Base-by-base conservation (phyloP, 257 asterid species). In the Marsdenia floribunda region DNA sequence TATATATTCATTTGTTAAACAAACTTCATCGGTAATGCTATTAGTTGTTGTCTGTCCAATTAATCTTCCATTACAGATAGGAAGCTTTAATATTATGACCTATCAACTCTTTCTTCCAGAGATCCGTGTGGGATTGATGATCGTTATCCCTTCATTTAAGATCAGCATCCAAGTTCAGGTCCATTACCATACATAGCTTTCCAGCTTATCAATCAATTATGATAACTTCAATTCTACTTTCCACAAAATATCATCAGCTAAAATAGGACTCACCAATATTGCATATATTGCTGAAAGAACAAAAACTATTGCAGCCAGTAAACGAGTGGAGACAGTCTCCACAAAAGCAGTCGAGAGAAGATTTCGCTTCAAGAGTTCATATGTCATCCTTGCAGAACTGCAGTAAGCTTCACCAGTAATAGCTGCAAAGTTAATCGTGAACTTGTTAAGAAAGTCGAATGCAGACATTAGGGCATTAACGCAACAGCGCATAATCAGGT, bases 331-430 rank as follows among this genome's bases (percentile, higher is more conserved):
- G 71, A 95, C 96, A 22, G 89, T 90, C 90, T 95, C 99, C 78
- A 95, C 99, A 35, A 90, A 78, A 52, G 93, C 94, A 2, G 98
- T 76, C 21, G 99, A 95, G 71, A 95, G 87, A 80, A 95, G 99
- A 87, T 95, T 95, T 63, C 98, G 95, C 79, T 87, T 92, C 73
- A 95, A 90, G 72, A 95, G 97, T 80, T 95, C 98, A 38, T 89
- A 95, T 13, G 96, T 90, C 97, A 95, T 87, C 83, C 84, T 88
- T 33, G 99, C 90, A 73, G 97, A 89, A 50, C 85, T 84, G 86
- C 97, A 92, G 86, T 95, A 95, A 40, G 97, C 88, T 85, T 95
- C 98, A 24, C 99, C 99, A 6, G 99, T 95, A 78, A 95, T 88
- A 73, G 99, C 99, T 0, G 93, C 96, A 79, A 95, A 92, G 83